Evolutionary conservation across 371 early-diverging fungal species (phyloP).

Genomic region (Phascolomyces articulosus): DNA sequence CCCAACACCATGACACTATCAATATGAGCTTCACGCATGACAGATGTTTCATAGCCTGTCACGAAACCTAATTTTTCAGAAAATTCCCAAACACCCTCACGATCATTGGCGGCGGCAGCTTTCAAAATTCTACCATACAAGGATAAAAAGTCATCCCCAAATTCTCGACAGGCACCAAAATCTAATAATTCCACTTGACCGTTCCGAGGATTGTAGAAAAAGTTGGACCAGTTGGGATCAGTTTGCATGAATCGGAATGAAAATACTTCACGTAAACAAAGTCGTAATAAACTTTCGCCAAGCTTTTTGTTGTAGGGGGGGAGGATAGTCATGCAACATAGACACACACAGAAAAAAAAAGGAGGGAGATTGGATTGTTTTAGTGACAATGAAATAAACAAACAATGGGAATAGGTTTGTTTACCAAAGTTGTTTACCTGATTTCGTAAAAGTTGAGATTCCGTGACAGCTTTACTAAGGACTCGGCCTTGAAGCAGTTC

Average conservation of each 20-base stretch:
- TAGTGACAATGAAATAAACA: background rate
- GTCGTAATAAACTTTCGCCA: conserved; percentile 67
- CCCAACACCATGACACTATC: conserved; percentile 87
- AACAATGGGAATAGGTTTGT: background rate
- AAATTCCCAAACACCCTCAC: conserved; percentile 74
- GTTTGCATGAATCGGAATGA: conserved; percentile 97
- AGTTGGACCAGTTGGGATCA: conserved; percentile 98
- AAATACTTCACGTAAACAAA: conserved; percentile 92
- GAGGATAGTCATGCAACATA: no score
- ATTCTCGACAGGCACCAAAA: conserved; percentile 94
- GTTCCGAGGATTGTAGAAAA: conserved; percentile 77
- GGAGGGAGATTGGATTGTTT: background rate
- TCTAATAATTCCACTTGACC: conserved; percentile 85
- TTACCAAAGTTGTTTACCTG: conserved; percentile 38
- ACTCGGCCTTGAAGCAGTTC: conserved; percentile 82
- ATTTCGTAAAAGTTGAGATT: conserved; percentile 73
- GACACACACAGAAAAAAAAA: background rate
- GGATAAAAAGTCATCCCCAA: conserved; percentile 72
- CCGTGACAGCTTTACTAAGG: conserved; percentile 65
- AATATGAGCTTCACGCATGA: conserved; percentile 91
- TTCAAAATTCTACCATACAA: conserved; percentile 77
- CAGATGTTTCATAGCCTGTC: conserved; percentile 88
- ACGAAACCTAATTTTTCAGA: conserved; percentile 88
- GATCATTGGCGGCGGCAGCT: conserved; percentile 77
- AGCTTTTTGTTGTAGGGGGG: conserved; percentile 22